phyloP scores from a whole-genome alignment of 805 yeast species.

The Candida loeiensis region DNA sequence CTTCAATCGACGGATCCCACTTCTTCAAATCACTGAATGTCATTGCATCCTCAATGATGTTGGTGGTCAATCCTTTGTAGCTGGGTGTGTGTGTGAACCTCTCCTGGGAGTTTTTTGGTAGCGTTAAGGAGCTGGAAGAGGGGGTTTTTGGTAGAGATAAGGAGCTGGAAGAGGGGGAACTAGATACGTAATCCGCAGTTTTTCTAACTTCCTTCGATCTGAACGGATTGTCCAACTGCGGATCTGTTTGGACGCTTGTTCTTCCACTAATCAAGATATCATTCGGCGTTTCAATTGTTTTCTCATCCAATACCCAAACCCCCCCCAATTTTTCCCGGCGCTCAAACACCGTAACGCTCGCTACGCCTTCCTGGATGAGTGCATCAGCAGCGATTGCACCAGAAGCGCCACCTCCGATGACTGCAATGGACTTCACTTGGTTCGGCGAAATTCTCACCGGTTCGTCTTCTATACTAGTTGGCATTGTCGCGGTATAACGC shows the following conservation, averaged over 20 bases:
- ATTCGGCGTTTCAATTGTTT: constrained; percentile 18
- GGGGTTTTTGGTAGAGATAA: no score
- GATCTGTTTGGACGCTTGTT: constrained; percentile 21
- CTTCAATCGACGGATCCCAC: constrained; percentile 27
- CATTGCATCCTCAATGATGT: constrained; percentile 44
- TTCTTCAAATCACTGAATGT: constrained; percentile 38
- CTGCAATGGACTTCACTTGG: constrained; percentile 31
- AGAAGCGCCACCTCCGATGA: constrained; percentile 52
- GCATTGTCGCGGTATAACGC: neutral
- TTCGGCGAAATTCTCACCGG: constrained; percentile 7
- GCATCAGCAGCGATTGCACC: constrained; percentile 43
- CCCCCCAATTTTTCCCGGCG: constrained; percentile 41
- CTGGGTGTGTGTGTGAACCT: constrained; percentile 31
- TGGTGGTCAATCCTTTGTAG: constrained; percentile 28
- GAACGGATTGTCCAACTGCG: constrained; percentile 28
- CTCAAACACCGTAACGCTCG: constrained; percentile 38
- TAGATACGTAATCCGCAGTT: no score
- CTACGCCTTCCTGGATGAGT: constrained; percentile 33
- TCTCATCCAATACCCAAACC: constrained; percentile 37
- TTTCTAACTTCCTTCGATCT: no score
- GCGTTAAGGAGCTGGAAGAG: constrained; percentile 2
- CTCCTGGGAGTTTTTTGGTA: constrained; percentile 19
- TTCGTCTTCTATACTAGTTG: constrained; percentile 1
- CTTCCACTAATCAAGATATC: constrained; percentile 21
- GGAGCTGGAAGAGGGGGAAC: no score